phyloP scores from a whole-genome alignment of 2,329 filamentous ascomycete genomes.

The Penicillium brevicompactum region DNA sequence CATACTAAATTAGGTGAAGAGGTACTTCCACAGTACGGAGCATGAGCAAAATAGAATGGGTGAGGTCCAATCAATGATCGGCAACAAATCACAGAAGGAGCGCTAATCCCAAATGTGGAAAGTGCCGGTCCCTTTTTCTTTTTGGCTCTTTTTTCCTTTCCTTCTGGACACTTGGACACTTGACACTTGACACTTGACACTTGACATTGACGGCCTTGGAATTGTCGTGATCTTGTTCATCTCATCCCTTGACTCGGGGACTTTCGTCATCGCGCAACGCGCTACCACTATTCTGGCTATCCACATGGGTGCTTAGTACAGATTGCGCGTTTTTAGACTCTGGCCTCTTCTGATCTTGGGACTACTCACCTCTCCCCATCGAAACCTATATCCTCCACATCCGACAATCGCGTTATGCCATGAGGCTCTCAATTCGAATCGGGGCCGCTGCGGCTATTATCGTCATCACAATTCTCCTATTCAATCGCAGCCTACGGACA shows the following conservation, averaged over 20 bases:
- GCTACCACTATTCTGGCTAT: background rate
- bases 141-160: background rate
- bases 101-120: constrained; percentile 1
- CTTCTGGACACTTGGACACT: background rate
- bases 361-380: constrained; percentile 1
- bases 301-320: constrained; percentile 10
- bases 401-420: constrained; percentile 20
- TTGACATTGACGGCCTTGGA: background rate
- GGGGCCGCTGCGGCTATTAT: constrained; percentile 35
- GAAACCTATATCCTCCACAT: background rate
- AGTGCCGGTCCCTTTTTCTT: background rate
- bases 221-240: background rate
- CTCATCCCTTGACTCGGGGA: constrained; percentile 9
- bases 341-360: constrained; percentile 3
- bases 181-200: background rate
- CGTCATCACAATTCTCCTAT: constrained; percentile 30
- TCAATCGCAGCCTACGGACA: constrained; percentile 28
- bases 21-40: background rate
- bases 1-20: background rate
- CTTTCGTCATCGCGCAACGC: constrained; percentile 9
- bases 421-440: constrained; percentile 30
- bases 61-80: constrained; percentile 1
- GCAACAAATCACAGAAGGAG: background rate
- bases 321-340: constrained; percentile 8
- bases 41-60: background rate